Conservation (phyloP, 108 stramenopile species). For the Stephanodiscus minutulus region DNA sequence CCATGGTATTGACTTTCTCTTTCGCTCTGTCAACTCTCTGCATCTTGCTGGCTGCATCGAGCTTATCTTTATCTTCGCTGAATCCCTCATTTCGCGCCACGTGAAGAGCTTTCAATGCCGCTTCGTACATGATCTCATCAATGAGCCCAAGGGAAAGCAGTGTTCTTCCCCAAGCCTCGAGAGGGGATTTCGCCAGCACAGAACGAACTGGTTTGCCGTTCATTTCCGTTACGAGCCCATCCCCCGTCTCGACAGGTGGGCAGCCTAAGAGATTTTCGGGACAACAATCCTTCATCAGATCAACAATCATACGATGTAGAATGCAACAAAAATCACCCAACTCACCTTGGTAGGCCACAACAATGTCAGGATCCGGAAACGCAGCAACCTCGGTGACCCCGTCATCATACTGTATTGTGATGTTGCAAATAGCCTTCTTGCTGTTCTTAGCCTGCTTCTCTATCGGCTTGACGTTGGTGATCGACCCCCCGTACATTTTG, state of each 20-base stretch:
- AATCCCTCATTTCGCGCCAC: conserved; percentile 43
- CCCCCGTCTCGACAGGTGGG: conserved; percentile 48
- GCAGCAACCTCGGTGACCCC: conserved; percentile 64
- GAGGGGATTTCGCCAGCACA: conserved; percentile 60
- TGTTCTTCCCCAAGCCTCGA: conserved; percentile 84
- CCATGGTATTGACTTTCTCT: conserved; percentile 14
- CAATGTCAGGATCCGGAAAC: conserved; percentile 83
- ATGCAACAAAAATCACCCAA: conserved; percentile 10
- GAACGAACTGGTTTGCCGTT: conserved; percentile 68
- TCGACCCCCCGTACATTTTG: conserved; percentile 64
- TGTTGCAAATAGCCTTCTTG: conserved; percentile 35
- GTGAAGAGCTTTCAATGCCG: conserved; percentile 54
- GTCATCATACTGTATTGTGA: conserved; percentile 78
- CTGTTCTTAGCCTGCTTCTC: conserved; percentile 27
- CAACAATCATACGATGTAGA: background rate
- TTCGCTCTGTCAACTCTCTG: conserved; percentile 43
- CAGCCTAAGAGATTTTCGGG: conserved; percentile 16
- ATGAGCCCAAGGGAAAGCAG: conserved; percentile 71
- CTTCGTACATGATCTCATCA: conserved; percentile 73
- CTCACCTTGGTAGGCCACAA: conserved; percentile 71
- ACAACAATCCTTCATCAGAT: background rate
- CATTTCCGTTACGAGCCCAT: conserved; percentile 53
- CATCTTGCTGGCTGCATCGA: conserved; percentile 42
- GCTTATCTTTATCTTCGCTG: conserved; percentile 45
- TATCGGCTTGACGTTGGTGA: conserved; percentile 41